Conservation (phyloP, 1,139 yeast species). For the Blastobotrys buckinghamii region DNA sequence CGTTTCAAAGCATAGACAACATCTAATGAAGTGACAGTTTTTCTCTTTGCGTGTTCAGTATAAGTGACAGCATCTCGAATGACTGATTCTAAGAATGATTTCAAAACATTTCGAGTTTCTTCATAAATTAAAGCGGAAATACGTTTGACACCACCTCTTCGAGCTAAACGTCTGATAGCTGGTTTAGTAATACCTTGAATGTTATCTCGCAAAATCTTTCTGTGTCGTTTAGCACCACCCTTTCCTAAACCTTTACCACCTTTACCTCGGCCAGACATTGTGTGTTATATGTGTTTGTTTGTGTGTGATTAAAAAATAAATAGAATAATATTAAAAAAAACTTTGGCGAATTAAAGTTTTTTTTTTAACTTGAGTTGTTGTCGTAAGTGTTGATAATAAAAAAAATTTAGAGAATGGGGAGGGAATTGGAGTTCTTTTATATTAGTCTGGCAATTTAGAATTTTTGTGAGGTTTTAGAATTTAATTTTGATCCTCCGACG, state of each 20-base stretch:
- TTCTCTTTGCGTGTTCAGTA: constrained; percentile 99
- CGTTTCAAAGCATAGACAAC: constrained; percentile 99
- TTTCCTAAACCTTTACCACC: constrained; percentile 99
- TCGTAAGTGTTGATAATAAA: neutral
- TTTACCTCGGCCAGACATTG: constrained; percentile 70
- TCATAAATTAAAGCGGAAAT: constrained; percentile 98
- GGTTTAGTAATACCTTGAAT: constrained; percentile 99
- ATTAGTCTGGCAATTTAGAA: neutral
- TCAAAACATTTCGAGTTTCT: constrained; percentile 96
- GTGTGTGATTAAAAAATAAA: neutral
- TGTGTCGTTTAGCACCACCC: constrained; percentile 99
- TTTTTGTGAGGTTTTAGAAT: too few relatives aligned
- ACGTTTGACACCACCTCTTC: constrained; percentile 99
- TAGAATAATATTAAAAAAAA: neutral
- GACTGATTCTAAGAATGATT: constrained; percentile 94
- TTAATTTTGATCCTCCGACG: too few relatives aligned
- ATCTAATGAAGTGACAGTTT: constrained; percentile 98
- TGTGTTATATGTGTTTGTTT: neutral
- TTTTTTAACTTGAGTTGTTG: neutral
- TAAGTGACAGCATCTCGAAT: constrained; percentile 99
- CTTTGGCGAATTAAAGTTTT: neutral
- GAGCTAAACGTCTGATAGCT: constrained; percentile 99
- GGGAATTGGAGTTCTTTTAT: neutral
- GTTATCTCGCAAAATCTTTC: constrained; percentile 99
- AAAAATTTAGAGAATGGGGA: neutral